These are phyloP conservation scores for Hymenoscyphus fraxineus DNA, from an alignment of 2,329 filamentous ascomycete genomes.

Conservation along the genomic window DNA sequence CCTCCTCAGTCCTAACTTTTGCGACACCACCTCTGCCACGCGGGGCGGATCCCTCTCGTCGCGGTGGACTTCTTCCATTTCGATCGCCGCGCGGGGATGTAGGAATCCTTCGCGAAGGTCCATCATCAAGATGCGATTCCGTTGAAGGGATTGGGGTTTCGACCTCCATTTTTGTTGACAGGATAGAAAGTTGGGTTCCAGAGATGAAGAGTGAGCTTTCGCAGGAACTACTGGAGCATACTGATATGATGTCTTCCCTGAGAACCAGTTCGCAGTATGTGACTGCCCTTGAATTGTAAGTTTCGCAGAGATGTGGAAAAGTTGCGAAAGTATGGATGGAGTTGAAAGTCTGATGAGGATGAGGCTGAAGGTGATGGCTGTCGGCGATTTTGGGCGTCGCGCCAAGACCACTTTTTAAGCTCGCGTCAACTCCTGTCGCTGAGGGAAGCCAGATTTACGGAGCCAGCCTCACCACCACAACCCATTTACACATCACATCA, in stretches of 20 bases:
- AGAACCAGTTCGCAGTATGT: not conserved
- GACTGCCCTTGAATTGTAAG: not conserved
- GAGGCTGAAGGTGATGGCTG: slow-evolving; percentile 1
- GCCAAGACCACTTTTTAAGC: slow-evolving; percentile 4
- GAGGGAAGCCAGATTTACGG: not conserved
- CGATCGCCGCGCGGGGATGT: slow-evolving; percentile 30
- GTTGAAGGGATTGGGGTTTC: slow-evolving; percentile 13
- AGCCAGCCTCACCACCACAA: slow-evolving; percentile 7
- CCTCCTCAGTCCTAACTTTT: slow-evolving; percentile 59
- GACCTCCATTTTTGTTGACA: slow-evolving; percentile 20
- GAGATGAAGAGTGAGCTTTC: not conserved
- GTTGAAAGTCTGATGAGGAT: not conserved
- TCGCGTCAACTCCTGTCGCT: not conserved
- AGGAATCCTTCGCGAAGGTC: slow-evolving; percentile 14
- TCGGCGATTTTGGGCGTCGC: slow-evolving; percentile 2
- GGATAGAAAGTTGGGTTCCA: not conserved
- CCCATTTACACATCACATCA: slow-evolving; percentile 1
- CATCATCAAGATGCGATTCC: slow-evolving; percentile 15
- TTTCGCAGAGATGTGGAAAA: not conserved
- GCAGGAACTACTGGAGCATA: not conserved
- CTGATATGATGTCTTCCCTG: not conserved
- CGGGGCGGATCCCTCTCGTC: slow-evolving; percentile 13
- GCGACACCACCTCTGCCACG: slow-evolving; percentile 18
- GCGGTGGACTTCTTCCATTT: slow-evolving; percentile 18
- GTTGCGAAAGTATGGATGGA: not conserved